Percentiles rank a stretch among this genome's conserved stretches.
Conservation (phyloP, 2,329 filamentous ascomycete genomes). For the Daldinia sp. region DNA sequence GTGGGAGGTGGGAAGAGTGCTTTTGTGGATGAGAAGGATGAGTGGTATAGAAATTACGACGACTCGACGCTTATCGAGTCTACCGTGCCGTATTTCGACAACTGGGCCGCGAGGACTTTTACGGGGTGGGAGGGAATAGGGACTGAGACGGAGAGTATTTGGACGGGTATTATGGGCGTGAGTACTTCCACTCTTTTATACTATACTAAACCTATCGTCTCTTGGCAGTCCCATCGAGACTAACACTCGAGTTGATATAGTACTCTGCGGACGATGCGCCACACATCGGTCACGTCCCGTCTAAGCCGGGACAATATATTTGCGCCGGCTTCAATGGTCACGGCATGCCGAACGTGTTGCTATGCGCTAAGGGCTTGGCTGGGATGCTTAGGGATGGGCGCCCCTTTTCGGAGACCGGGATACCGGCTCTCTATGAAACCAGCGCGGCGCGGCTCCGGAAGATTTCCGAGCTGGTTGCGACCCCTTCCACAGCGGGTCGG, state of each 20-base stretch:
- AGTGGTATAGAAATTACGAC: slow-evolving; percentile 57
- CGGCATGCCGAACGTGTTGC: slow-evolving; percentile 41
- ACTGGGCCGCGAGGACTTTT: slow-evolving; percentile 58
- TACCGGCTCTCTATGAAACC: slow-evolving; percentile 40
- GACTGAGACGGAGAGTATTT: slow-evolving; percentile 47
- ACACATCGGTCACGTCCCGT: slow-evolving; percentile 39
- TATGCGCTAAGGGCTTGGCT: slow-evolving; percentile 38
- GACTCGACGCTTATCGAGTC: slow-evolving; percentile 55
- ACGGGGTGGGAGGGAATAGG: slow-evolving; percentile 57
- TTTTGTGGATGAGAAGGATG: slow-evolving; percentile 44
- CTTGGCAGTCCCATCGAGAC: neutral
- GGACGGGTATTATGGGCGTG: slow-evolving; percentile 47
- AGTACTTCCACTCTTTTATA: slow-evolving; percentile 15
- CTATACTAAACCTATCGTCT: neutral
- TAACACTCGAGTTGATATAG: slow-evolving; percentile 15
- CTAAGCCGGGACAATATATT: slow-evolving; percentile 35
- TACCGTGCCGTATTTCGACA: slow-evolving; percentile 55
- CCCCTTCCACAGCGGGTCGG: neutral
- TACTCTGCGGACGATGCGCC: slow-evolving; percentile 37
- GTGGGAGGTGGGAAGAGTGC: slow-evolving; percentile 47
- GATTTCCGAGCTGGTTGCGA: slow-evolving; percentile 14
- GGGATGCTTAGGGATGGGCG: slow-evolving; percentile 34
- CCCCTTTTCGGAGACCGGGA: slow-evolving; percentile 37
- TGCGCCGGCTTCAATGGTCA: slow-evolving; percentile 42
- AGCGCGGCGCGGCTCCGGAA: slow-evolving; percentile 32